Evolutionary conservation across 495 filamentous ascomycete genomes (phyloP), one percentile per base, ranked within the genome.

Genomic region (Aspergillus sclerotioniger): DNA sequence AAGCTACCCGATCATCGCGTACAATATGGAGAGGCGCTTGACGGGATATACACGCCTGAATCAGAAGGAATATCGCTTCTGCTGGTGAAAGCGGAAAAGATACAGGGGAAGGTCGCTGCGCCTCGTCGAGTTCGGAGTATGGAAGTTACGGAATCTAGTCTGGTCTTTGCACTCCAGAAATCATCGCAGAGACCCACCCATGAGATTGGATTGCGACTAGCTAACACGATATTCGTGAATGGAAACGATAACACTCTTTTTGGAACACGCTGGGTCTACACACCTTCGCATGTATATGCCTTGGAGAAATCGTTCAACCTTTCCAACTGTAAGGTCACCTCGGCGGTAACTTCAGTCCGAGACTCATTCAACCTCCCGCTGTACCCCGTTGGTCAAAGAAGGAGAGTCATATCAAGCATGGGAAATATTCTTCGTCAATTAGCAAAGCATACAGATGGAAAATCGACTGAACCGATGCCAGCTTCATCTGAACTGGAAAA

Each of bases 381-480:
- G 12, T 53, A 86, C 35, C 83, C 88, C 0, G 66, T 96, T 6
- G 91, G 88, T 0, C 68, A 76, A 25, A 79, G 87, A 37, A 80
- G 88, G 41, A 79, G 68, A 46, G 83, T 96, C 54, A 70, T 83
- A 15, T 76, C 80, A 17, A 81, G 88, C 41, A 84, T 94, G 69
- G 92, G 92, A 10, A 96, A 96, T 64, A 93, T 96, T 44, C 69
- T 96, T 20, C 84, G 89, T 47, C 81, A 84, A 33, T 55, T 95
- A 47, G 61, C 72, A 9, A 77, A 76, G 47, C 77, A 85, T 39
- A 73, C 80, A 16, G 69, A 74, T 21, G 62, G 61, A 15, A 59
- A 61, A 39, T 76, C 80, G 29, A 69, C 67, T 10, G 65, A 72
- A 33, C 59, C 74, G 8, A 78, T 82, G 37, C 88, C 90, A 13